These are phyloP conservation scores for Murraya koenigii DNA, from an alignment of 345 rosid species.

Conservation along the genomic window DNA sequence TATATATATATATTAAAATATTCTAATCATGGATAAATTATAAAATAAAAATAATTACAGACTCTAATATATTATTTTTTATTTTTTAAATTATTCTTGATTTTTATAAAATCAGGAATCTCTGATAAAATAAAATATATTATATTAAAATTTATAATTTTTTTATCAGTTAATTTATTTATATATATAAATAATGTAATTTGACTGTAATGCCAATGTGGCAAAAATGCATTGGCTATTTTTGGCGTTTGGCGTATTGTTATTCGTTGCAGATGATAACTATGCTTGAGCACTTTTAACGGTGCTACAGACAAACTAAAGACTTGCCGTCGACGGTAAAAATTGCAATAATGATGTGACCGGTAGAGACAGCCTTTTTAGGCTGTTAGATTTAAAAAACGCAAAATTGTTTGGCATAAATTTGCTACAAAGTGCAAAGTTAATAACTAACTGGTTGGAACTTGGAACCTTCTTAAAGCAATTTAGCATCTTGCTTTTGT, in stretches of 20 bases:
- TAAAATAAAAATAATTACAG: too few species aligned
- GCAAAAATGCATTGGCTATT: background rate
- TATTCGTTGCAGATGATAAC: background rate
- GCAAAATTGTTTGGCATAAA: background rate
- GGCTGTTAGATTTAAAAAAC: slow-evolving; percentile 4
- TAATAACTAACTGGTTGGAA: background rate
- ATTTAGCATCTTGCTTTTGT: background rate
- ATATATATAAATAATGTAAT: too few species aligned
- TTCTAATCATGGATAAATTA: too few species aligned
- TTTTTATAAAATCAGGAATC: too few species aligned
- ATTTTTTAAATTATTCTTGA: too few species aligned
- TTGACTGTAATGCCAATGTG: background rate
- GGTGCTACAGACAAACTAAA: background rate
- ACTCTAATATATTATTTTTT: too few species aligned
- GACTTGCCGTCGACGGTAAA: slow-evolving; percentile 31
- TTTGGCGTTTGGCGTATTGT: background rate
- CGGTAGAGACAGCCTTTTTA: slow-evolving; percentile 15
- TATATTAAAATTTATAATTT: too few species aligned
- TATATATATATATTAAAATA: too few species aligned
- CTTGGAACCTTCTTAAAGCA: slow-evolving; percentile 6
- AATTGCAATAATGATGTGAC: slow-evolving; percentile 13
- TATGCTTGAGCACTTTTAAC: background rate
- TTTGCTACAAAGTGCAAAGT: background rate
- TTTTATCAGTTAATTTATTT: too few species aligned
- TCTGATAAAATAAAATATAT: too few species aligned